A percentile compares a stretch with the other conserved stretches of the same genome.
These are phyloP conservation scores for Tylopilus sp. DNA, from an alignment of 768 basidiomycete species.

Conservation along the genomic window DNA sequence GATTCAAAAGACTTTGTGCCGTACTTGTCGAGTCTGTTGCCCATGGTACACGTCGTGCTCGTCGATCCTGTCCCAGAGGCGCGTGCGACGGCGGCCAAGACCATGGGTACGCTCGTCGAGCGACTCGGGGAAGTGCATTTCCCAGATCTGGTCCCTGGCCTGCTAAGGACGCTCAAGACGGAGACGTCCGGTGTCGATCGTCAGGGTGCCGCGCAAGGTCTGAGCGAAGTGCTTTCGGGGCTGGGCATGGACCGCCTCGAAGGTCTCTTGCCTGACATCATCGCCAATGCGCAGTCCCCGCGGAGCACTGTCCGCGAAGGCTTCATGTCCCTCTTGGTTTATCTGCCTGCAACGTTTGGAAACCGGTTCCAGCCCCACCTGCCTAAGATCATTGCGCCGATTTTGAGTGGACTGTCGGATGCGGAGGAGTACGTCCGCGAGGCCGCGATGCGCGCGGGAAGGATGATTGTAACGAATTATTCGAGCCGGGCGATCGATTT, in stretches of 20 bases:
- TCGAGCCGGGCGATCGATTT: constrained; percentile 89
- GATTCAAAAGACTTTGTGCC: constrained; percentile 93
- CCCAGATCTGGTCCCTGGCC: constrained; percentile 90
- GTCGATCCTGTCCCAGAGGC: constrained; percentile 98
- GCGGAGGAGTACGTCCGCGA: constrained; percentile 94
- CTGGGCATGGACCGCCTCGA: constrained; percentile 98
- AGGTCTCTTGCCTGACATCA: constrained; percentile 89
- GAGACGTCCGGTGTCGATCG: constrained; percentile 95
- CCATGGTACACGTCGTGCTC: constrained; percentile 87
- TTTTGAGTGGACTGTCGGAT: constrained; percentile 88
- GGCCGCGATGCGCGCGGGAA: constrained; percentile 96
- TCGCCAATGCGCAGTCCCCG: constrained; percentile 86
- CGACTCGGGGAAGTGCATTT: constrained; percentile 92
- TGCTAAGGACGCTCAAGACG: constrained; percentile 84
- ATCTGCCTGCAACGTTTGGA: constrained; percentile 93
- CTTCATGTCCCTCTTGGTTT: constrained; percentile 97
- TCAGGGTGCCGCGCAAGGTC: constrained; percentile 96
- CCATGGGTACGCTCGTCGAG: constrained; percentile 94
- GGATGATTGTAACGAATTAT: constrained; percentile 97
- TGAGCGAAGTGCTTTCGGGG: constrained; percentile 91
- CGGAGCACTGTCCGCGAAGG: constrained; percentile 92
- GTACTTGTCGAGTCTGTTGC: constrained; percentile 84
- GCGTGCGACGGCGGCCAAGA: constrained; percentile 94
- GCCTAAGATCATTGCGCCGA: constrained; percentile 90
- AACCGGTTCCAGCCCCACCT: constrained; percentile 95